Base-by-base conservation (phyloP, 2,329 filamentous ascomycete genomes). In the Sclerotinia spermophila region DNA sequence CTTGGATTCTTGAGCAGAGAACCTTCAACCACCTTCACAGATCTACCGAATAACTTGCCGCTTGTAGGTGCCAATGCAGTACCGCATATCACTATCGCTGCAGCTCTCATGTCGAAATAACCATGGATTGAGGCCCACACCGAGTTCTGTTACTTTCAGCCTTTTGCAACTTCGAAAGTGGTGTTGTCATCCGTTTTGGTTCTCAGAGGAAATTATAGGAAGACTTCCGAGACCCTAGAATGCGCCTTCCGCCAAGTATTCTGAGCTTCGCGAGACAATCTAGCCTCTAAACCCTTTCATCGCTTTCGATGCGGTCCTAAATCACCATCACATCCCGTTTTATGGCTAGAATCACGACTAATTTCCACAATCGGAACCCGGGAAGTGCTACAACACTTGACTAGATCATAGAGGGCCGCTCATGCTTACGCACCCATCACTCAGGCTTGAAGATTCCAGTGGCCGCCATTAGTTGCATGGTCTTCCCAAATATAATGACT, bases 391-490 rank as follows among this genome's bases (percentile, higher is more conserved):
- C 24, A 65, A 44, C 44, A 30, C 61, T 53, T 51, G 61, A 65
- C 33, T 7, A 24, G 27, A 38, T 24, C 58, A 40, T n/a, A 42
- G 42, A 60, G 27, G 8, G 33, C 24, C 35, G 44, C 44, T 33
- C 8, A 38, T 65, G 45, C 45, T 65, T 65, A 65, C 35, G 24
- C n/a, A 38, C 33, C 24, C 45, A 53, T 65, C 33, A 65, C 44
- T 38, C 61, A 51, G 24, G n/a, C 33, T 51, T 65, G 61, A 65
- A 40, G 24, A 30, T 65, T 24, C 15, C n/a, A 65, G 44, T 65
- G 33, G 44, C 38, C 61, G 33, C 51, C 44, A 65, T 64, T n/a
- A 33, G 30, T 48, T 64, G 21, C 30, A 44, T 64, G 24, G 24
- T 48, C 24, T 35, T 45, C 24, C 21, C 30, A n/a, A 35, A 27